Evolutionary conservation across 108 stramenopile species (phyloP), one percentile per base, ranked within the genome.

Genomic region (Discostella stelligeroides): DNA sequence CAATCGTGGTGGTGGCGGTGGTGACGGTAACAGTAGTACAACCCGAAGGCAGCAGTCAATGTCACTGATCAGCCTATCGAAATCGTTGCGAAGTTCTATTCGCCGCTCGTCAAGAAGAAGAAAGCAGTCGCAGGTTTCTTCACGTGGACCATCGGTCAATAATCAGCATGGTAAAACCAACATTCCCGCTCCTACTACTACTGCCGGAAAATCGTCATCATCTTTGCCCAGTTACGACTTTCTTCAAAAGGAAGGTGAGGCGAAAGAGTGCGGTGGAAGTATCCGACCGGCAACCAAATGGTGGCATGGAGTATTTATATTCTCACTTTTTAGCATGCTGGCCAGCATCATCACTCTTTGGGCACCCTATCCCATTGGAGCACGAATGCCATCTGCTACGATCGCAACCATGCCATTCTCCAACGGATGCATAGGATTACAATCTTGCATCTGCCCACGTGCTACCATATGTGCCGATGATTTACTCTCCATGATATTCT

Each of bases 381-480:
- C 60, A 20, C 67, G 67, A 41, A 42, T 61, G 67, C 67, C 67
- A 61, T 45, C 60, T 8, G 30, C 30, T 13, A 38, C 46, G 15
- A 30, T 68, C 23, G 67, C 67, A 7, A 60, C 61, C 18, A 60
- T 30, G 67, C 67, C 67, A 13, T 68, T 29, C 30, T 43, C 39
- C 60, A 34, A 68, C 29, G 67, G 67, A 15, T 65, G 70, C 30
- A 17, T 54, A 12, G 70, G 70, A 9, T 29, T 72, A 25, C 17
- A 28, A 9, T 34, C 51, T 1, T 72, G 64, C 24, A 66, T 72
- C 24, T 72, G 70, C n/a, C 70, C 70, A 10, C 70, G 70, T 17
- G 62, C 49, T 14, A 71, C 70, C 17, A 51, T 63, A 23, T 72
- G 70, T 29, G 70, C 70, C 20, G 63, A 65, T 40, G 51, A 65